Evolutionary conservation across 306 rosid genomes (phyloP), one percentile per base, ranked within the genome.

Genomic region (Rosa persica): DNA sequence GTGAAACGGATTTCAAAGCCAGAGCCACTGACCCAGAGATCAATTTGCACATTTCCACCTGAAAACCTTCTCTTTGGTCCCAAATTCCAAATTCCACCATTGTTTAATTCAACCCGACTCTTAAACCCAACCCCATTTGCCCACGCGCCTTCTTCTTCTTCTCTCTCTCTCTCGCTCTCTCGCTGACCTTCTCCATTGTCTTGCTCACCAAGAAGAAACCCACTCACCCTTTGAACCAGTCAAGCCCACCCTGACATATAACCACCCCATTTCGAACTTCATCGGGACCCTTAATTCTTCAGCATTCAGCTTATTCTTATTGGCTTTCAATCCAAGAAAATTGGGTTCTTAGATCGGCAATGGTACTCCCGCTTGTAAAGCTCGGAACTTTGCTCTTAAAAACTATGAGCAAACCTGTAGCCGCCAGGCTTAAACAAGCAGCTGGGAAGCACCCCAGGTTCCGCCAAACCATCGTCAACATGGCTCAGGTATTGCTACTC

Each of bases 391-490:
- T 95, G 27, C 90, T 76, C 0, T 20, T 91, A 74, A 95, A 91
- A 84, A 95, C 97, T 71, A 80, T 95, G n/a, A 92, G 98, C 84
- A 95, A 95, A 81, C 97, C 98, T 20, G 77, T 95, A 16, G 98
- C 98, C 4, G 81, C 76, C 54, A 83, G 90, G 82, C 87, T 95
- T 79, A 95, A 95, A 83, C 62, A 86, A 5, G 93, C 88, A 61
- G 95, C 97, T 55, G 92, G 88, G 34, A 5, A 80, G 86, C 97
- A 91, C 77, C 92, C 98, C 6, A 88, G 90, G 76, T 92, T 95
- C 75, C 96, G 98, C 22, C 84, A 91, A 78, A 25, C 78, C 70
- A 95, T 95, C 83, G 40, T 95, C 48, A 75, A 68, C 47, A 73
- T 95, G 34, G 98, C 98, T 6, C 98, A 92, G 94, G 92, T 91